Evolutionary conservation across 2,329 filamentous ascomycete genomes (phyloP).

Genomic region (Calonectria pseudoreteaudii): DNA sequence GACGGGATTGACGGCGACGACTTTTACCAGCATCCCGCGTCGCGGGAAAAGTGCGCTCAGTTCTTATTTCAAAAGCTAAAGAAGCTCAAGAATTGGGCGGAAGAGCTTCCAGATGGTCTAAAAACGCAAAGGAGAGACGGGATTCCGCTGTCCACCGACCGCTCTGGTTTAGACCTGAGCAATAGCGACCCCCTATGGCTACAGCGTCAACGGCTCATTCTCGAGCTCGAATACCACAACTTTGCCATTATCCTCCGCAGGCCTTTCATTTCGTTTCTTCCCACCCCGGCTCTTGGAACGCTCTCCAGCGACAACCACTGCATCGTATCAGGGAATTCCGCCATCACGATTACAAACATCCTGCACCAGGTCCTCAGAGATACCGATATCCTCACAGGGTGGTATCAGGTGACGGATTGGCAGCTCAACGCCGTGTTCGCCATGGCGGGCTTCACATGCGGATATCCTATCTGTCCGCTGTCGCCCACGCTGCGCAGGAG

Average conservation of each 20-base stretch:
- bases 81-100: conserved; percentile 45
- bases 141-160: conserved; percentile 53
- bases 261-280: conserved; percentile 53
- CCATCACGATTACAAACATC: conserved; percentile 43
- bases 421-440: conserved; percentile 40
- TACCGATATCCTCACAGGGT: conserved; percentile 44
- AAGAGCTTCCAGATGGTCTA: conserved; percentile 51
- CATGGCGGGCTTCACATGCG: conserved; percentile 38
- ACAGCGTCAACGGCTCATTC: conserved; percentile 53
- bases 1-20: conserved; percentile 26
- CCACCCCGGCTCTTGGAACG: conserved; percentile 41
- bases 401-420: conserved; percentile 44
- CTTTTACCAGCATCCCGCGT: conserved; percentile 40
- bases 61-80: conserved; percentile 41
- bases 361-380: conserved; percentile 42
- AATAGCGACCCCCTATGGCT: conserved; percentile 56
- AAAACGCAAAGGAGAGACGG: conserved; percentile 50
- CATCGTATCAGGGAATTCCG: conserved; percentile 38
- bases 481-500: conserved; percentile 34
- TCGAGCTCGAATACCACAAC: conserved; percentile 58
- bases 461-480: conserved; percentile 42
- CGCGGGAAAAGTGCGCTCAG: conserved; percentile 44
- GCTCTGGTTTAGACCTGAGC: conserved; percentile 43
- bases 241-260: conserved; percentile 52
- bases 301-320: conserved; percentile 42